Percentiles rank a stretch among this genome's conserved stretches.
These are phyloP conservation scores for Fusarium sp. DNA, from an alignment of 2,329 filamentous ascomycete species.

Conservation along the genomic window DNA sequence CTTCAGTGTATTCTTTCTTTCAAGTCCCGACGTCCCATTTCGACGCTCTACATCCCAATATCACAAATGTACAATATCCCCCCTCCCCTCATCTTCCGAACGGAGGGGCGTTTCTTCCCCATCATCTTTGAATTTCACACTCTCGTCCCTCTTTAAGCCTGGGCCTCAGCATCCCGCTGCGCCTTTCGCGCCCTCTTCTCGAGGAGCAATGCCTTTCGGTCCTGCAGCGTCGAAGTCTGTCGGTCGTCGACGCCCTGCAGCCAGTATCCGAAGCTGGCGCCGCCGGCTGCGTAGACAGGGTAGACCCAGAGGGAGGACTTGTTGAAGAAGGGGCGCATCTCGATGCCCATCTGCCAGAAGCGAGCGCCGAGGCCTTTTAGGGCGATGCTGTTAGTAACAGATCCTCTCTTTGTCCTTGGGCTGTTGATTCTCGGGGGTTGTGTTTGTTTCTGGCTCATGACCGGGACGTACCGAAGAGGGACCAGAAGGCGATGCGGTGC, in stretches of 20 bases:
- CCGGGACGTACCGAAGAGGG: constrained; percentile 79
- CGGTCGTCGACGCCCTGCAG: constrained; percentile 87
- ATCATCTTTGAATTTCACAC: constrained; percentile 21
- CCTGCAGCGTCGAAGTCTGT: constrained; percentile 79
- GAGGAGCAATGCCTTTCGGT: constrained; percentile 82
- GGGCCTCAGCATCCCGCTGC: constrained; percentile 50
- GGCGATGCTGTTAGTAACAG: constrained; percentile 21
- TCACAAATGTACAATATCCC: constrained; percentile 43
- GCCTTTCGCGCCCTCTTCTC: constrained; percentile 85
- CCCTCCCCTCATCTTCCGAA: constrained; percentile 11
- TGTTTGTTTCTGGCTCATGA: constrained; percentile 29
- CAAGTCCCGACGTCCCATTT: constrained; percentile 43
- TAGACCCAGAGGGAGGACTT: constrained; percentile 88
- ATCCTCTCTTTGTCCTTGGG: not conserved
- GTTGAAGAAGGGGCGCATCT: constrained; percentile 96
- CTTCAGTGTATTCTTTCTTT: constrained; percentile 29
- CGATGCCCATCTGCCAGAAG: constrained; percentile 96
- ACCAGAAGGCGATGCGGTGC: constrained; percentile 80
- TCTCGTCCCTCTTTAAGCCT: constrained; percentile 36
- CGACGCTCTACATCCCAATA: constrained; percentile 41
- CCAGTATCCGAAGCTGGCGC: constrained; percentile 97
- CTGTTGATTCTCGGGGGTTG: not conserved
- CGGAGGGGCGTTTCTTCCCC: constrained; percentile 19
- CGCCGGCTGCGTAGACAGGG: constrained; percentile 85
- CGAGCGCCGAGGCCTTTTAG: constrained; percentile 84